phyloP scores from a whole-genome alignment of 805 yeast species.

The Cyberlindnera misumaiensis region DNA sequence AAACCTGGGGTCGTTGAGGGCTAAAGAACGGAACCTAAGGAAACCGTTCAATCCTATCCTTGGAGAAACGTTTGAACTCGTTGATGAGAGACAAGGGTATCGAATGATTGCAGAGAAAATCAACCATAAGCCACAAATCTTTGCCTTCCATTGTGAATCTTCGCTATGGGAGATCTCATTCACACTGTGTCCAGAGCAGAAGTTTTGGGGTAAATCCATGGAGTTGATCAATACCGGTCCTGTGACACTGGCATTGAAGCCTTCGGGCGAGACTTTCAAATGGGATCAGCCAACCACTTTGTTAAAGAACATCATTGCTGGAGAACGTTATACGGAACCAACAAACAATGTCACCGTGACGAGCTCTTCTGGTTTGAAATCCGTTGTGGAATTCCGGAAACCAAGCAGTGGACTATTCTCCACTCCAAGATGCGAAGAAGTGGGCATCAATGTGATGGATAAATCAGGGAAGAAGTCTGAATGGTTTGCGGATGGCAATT shows the following conservation, averaged over 20 bases:
- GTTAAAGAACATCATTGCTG: constrained; percentile 83
- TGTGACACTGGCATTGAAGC: constrained; percentile 46
- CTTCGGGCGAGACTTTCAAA: constrained; percentile 60
- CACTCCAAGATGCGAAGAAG: constrained; percentile 65
- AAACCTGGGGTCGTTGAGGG: constrained; percentile 60
- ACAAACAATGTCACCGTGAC: constrained; percentile 57
- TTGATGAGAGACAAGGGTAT: constrained; percentile 74
- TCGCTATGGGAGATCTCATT: constrained; percentile 61
- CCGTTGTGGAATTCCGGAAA: constrained; percentile 63
- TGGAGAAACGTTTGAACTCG: constrained; percentile 90
- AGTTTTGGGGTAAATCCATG: constrained; percentile 91
- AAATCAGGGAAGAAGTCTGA: constrained; percentile 15
- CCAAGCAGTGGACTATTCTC: constrained; percentile 68
- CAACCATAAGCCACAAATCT: constrained; percentile 76
- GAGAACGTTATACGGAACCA: constrained; percentile 93
- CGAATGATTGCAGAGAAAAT: constrained; percentile 82
- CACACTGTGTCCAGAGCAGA: constrained; percentile 70
- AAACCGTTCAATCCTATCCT: constrained; percentile 93
- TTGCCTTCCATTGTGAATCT: constrained; percentile 76
- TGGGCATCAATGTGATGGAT: constrained; percentile 29
- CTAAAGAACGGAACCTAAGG: constrained; percentile 67
- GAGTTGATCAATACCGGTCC: constrained; percentile 76
- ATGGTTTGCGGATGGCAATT: constrained; percentile 49
- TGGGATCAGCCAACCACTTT: constrained; percentile 83
- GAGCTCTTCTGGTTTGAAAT: constrained; percentile 61